Conservation (phyloP, 2,329 filamentous ascomycete species). For the Penicillium thymicola region DNA sequence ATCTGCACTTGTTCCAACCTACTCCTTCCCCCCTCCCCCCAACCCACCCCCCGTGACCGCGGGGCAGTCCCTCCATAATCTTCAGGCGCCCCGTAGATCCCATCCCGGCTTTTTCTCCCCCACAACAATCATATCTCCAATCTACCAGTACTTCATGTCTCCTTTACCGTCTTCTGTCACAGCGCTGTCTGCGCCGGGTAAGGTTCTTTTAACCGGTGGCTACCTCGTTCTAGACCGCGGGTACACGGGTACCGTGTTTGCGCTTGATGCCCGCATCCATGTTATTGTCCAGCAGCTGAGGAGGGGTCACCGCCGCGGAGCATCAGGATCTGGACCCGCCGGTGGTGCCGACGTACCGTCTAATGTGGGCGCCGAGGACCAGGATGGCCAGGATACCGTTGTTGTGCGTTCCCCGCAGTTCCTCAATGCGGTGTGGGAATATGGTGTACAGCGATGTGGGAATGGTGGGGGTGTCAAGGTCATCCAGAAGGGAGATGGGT, state of each 20-base stretch:
- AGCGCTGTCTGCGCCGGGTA: constrained; percentile 87
- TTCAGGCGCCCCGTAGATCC: constrained; percentile 5
- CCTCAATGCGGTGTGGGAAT: constrained; percentile 79
- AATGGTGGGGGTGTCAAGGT: constrained; percentile 75
- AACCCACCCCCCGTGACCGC: constrained; percentile 1
- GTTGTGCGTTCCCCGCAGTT: constrained; percentile 93
- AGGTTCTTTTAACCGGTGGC: constrained; percentile 90
- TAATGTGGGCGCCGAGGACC: constrained; percentile 41
- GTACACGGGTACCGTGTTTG: constrained; percentile 72
- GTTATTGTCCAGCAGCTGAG: constrained; percentile 55
- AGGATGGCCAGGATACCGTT: constrained; percentile 65
- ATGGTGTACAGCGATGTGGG: constrained; percentile 69
- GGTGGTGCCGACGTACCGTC: constrained; percentile 5
- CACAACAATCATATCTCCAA: constrained; percentile 6
- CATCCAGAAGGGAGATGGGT: constrained; percentile 56
- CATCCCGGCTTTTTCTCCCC: constrained; percentile 10
- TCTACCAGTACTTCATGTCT: constrained; percentile 9
- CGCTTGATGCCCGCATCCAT: constrained; percentile 62
- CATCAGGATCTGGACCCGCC: constrained; percentile 16
- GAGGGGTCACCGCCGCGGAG: constrained; percentile 29
- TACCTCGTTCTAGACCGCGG: constrained; percentile 89
- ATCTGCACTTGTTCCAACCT: not conserved
- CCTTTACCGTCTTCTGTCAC: constrained; percentile 29
- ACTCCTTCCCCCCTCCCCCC: not conserved
- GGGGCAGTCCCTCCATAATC: constrained; percentile 1